These are phyloP conservation scores for Aspergillus chevalieri DNA, from an alignment of 2,329 filamentous ascomycete genomes.

Conservation along the genomic window DNA sequence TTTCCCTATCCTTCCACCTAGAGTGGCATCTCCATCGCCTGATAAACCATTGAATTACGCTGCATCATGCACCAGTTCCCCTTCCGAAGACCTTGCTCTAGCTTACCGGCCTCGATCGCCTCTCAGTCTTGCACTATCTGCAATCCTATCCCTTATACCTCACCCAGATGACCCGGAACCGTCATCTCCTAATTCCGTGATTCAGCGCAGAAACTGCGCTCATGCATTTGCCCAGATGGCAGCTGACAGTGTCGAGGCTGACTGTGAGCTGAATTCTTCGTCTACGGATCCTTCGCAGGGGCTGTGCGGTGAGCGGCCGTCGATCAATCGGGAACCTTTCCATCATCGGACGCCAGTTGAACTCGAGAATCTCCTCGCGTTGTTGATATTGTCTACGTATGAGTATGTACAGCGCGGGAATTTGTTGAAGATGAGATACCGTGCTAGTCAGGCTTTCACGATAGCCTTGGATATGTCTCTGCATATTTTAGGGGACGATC, in stretches of 20 bases:
- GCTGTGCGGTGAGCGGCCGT: constrained; percentile 25
- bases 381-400: constrained; percentile 40
- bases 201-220: constrained; percentile 34
- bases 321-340: constrained; percentile 29
- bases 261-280: constrained; percentile 38
- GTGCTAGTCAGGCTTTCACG: constrained; percentile 39
- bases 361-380: constrained; percentile 36
- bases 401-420: constrained; percentile 43
- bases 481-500: constrained; percentile 28
- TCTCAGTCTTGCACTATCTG: constrained; percentile 38
- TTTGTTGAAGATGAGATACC: constrained; percentile 41
- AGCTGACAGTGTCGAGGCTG: constrained; percentile 34
- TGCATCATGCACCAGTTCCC: constrained; percentile 22
- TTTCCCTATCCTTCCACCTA: constrained; percentile 40
- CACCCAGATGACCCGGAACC: constrained; percentile 35
- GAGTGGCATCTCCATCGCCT: constrained; percentile 20
- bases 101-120: constrained; percentile 37
- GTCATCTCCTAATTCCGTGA: constrained; percentile 26
- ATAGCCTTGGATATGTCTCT: constrained; percentile 40
- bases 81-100: constrained; percentile 26
- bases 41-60: constrained; percentile 30
- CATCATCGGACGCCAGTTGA: constrained; percentile 37
- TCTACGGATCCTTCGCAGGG: constrained; percentile 36
- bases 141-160: constrained; percentile 39
- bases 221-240: constrained; percentile 37